Percentiles rank a stretch among this genome's conserved stretches.
Evolutionary conservation across 2,329 filamentous ascomycete genomes (phyloP).

Genomic region (Trichoderma hamatum): DNA sequence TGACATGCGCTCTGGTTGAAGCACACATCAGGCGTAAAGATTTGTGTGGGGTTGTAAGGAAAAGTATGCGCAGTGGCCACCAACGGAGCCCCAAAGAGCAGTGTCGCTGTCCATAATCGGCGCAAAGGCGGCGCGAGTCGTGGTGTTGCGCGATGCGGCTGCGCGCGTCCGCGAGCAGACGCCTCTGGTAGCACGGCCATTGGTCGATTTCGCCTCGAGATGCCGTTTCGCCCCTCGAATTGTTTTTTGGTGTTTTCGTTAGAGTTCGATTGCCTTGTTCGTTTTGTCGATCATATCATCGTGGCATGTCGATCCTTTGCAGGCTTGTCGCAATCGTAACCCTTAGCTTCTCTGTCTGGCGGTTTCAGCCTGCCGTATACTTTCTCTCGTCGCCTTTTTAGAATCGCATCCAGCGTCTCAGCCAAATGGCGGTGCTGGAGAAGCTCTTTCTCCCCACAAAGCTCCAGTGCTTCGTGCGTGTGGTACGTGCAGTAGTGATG

Average conservation of each 20-base stretch:
- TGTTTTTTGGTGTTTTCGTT: background rate
- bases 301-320: constrained; percentile 17
- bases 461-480: background rate
- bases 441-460: background rate
- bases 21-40: constrained; percentile 60
- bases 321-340: constrained; percentile 13
- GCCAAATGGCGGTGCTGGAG: background rate
- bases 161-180: constrained; percentile 18
- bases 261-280: background rate
- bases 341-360: background rate
- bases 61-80: constrained; percentile 52
- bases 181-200: constrained; percentile 22
- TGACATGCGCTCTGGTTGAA: constrained; percentile 45
- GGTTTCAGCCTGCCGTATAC: background rate
- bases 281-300: constrained; percentile 22
- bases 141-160: constrained; percentile 23
- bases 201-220: constrained; percentile 2
- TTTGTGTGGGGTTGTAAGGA: constrained; percentile 77
- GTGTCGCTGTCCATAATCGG: constrained; percentile 3
- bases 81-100: constrained; percentile 13
- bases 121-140: background rate
- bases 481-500: background rate
- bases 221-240: background rate
- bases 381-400: background rate
- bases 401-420: constrained; percentile 9